Evolutionary conservation across 495 filamentous ascomycete species (phyloP).

Genomic region (Aspergillus egyptiacus): DNA sequence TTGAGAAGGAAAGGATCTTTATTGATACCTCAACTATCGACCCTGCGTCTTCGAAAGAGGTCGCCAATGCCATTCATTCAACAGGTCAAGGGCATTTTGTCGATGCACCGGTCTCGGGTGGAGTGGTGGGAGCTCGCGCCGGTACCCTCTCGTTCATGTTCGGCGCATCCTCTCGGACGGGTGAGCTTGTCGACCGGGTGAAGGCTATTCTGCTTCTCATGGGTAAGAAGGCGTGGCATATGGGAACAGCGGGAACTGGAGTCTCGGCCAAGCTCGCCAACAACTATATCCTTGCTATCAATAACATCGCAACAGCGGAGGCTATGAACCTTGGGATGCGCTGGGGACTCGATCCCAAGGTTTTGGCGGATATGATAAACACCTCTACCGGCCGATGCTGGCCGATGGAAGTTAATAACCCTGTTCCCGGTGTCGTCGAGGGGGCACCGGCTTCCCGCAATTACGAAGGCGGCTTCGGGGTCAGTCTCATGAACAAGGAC

Average conservation of each 20-base stretch:
- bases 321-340: slow-evolving; percentile 87
- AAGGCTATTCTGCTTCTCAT: slow-evolving; percentile 64
- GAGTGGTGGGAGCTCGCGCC: slow-evolving; percentile 71
- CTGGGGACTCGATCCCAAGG: slow-evolving; percentile 76
- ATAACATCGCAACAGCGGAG: slow-evolving; percentile 87
- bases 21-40: slow-evolving; percentile 87
- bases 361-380: slow-evolving; percentile 75
- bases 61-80: slow-evolving; percentile 55
- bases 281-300: slow-evolving; percentile 87
- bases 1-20: slow-evolving; percentile 54
- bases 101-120: slow-evolving; percentile 81
- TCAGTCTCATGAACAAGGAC: slow-evolving; percentile 82
- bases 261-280: slow-evolving; percentile 85
- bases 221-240: slow-evolving; percentile 76
- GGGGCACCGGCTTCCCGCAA: slow-evolving; percentile 64
- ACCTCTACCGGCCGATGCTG: slow-evolving; percentile 82
- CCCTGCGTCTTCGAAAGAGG: slow-evolving; percentile 63
- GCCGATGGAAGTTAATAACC: slow-evolving; percentile 90
- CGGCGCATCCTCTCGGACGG: slow-evolving; percentile 51
- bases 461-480: slow-evolving; percentile 78
- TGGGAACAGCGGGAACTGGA: slow-evolving; percentile 73
- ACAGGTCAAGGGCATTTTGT: slow-evolving; percentile 57
- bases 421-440: slow-evolving; percentile 76
- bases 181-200: slow-evolving; percentile 51
- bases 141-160: slow-evolving; percentile 84